Percentiles rank a stretch among this genome's conserved stretches.
Conservation (phyloP, 345 rosid species). For the Corymbia maculata region DNA sequence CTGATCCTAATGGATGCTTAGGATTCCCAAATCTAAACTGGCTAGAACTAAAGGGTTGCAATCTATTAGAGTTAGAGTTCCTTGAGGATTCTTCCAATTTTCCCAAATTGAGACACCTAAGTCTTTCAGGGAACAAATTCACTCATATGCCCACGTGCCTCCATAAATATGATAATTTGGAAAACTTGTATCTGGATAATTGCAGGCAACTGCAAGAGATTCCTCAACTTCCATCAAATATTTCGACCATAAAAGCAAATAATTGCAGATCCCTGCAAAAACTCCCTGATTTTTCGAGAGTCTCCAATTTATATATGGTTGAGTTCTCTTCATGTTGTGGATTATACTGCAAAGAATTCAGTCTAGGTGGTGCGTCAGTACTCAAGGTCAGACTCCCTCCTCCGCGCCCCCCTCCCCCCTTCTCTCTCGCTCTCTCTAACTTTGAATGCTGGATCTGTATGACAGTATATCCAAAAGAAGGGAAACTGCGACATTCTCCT, state of each 20-base stretch:
- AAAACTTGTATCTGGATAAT: fast-evolving
- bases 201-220: neutral
- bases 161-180: neutral
- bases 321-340: neutral
- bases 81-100: no score
- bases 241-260: fast-evolving
- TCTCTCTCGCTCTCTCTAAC: neutral
- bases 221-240: neutral
- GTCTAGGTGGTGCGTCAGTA: neutral
- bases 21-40: no score
- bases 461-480: neutral
- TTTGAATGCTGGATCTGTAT: neutral
- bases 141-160: no score
- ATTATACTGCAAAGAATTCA: fast-evolving
- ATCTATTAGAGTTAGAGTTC: no score
- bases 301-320: neutral
- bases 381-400: neutral
- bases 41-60: no score
- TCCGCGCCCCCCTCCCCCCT: fast-evolving
- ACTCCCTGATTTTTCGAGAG: neutral
- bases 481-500: fast-evolving
- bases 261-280: neutral
- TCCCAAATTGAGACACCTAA: no score
- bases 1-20: no score
- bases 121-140: no score